Conservation (phyloP, 2,329 filamentous ascomycete species). For the Penicillium sp. region DNA sequence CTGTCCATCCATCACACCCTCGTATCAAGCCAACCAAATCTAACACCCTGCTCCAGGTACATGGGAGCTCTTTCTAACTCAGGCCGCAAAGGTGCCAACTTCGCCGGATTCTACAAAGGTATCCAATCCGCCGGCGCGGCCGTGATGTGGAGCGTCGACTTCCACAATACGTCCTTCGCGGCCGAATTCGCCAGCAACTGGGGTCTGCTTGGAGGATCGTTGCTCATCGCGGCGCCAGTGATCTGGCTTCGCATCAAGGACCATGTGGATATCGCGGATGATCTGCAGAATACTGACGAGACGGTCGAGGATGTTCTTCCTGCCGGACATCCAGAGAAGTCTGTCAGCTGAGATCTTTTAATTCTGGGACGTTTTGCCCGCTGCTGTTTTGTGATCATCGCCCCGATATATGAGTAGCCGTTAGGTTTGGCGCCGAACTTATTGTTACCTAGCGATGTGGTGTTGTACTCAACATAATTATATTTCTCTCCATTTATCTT, state of each 20-base stretch:
- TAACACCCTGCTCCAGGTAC: neutral
- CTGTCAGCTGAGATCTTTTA: neutral
- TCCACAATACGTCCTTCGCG: neutral
- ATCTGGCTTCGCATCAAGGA: constrained; percentile 13
- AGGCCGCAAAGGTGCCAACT: neutral
- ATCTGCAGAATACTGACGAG: constrained; percentile 13
- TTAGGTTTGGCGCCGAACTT: no score
- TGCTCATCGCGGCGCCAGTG: constrained; percentile 5
- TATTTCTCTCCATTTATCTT: no score
- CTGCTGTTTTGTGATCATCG: no score
- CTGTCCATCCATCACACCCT: neutral
- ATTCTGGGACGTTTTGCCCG: no score
- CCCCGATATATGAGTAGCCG: no score
- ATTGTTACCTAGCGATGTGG: no score
- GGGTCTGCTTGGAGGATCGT: neutral
- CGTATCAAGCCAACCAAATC: neutral
- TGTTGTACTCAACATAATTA: no score
- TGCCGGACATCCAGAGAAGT: constrained; percentile 11
- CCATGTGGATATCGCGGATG: constrained; percentile 10
- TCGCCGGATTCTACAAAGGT: neutral
- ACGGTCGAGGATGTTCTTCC: constrained; percentile 14
- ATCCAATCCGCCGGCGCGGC: neutral
- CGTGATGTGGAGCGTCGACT: neutral
- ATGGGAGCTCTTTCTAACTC: neutral
- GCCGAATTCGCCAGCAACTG: neutral